Conservation (phyloP, 495 filamentous ascomycete genomes). For the Glarea lozoyensis region DNA sequence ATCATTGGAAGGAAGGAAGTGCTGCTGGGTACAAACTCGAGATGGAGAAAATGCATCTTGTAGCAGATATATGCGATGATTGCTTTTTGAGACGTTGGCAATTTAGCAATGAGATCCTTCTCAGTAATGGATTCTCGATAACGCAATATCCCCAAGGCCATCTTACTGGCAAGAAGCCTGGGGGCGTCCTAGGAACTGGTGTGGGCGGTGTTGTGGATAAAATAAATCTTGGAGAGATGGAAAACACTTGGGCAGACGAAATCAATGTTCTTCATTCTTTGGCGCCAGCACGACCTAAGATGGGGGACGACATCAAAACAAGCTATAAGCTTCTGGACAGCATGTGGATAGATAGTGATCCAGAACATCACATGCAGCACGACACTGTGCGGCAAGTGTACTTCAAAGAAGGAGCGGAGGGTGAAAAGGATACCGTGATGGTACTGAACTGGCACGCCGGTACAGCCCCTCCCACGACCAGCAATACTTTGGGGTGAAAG, state of each 20-base stretch:
- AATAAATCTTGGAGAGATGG: constrained; percentile 15
- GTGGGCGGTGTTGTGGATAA: constrained; percentile 2
- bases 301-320: constrained; percentile 8
- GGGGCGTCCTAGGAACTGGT: constrained; percentile 1
- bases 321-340: constrained; percentile 14
- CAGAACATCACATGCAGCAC: not conserved
- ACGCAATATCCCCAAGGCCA: constrained; percentile 33
- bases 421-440: constrained; percentile 15
- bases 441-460: constrained; percentile 15
- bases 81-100: constrained; percentile 50
- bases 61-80: constrained; percentile 45
- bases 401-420: constrained; percentile 12
- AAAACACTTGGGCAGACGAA: constrained; percentile 19
- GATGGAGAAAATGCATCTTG: constrained; percentile 34
- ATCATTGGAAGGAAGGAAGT: constrained; percentile 43
- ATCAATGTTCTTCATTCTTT: constrained; percentile 16
- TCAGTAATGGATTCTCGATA: constrained; percentile 51
- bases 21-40: constrained; percentile 36
- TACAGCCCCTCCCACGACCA: no score
- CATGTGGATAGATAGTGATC: constrained; percentile 5
- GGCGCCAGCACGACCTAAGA: constrained; percentile 6
- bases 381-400: constrained; percentile 19
- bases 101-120: constrained; percentile 44
- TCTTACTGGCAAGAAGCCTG: constrained; percentile 11
- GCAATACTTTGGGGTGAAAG: no score